phyloP scores from a whole-genome alignment of 2,329 filamentous ascomycete species.

The Teratosphaeria gauchensis region DNA sequence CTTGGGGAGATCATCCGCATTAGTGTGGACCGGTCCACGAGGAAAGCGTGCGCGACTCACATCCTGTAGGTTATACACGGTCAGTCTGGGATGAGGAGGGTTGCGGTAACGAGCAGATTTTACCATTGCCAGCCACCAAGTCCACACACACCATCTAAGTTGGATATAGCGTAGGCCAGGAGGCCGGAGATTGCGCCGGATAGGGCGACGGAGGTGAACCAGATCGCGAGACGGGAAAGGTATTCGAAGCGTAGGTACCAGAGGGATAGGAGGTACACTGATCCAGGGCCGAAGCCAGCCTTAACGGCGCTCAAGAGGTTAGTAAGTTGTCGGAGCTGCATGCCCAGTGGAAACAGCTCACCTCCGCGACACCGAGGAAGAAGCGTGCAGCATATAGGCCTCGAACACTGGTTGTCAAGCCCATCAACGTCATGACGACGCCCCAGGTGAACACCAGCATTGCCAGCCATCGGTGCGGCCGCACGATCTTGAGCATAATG shows the following conservation, averaged over 20 bases:
- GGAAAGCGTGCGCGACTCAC: neutral
- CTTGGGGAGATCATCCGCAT: slow-evolving; percentile 39
- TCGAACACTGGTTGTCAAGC: slow-evolving; percentile 40
- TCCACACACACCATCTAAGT: slow-evolving; percentile 48
- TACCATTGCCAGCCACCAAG: slow-evolving; percentile 50
- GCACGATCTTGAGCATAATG: slow-evolving; percentile 35
- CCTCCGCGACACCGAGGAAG: slow-evolving; percentile 30
- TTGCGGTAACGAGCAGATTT: neutral
- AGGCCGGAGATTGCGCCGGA: slow-evolving; percentile 29
- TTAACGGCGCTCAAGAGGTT: slow-evolving; percentile 27
- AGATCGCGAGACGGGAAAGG: slow-evolving; percentile 24
- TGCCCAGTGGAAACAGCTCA: neutral
- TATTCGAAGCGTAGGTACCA: slow-evolving; percentile 28
- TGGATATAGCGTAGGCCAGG: slow-evolving; percentile 39
- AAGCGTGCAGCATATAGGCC: slow-evolving; percentile 22
- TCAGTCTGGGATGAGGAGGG: neutral
- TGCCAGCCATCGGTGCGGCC: slow-evolving; percentile 32
- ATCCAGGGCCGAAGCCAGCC: slow-evolving; percentile 49
- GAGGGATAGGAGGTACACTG: slow-evolving; percentile 26
- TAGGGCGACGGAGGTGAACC: slow-evolving; percentile 26
- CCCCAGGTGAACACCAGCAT: slow-evolving; percentile 25
- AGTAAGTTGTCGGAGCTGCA: neutral
- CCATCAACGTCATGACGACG: slow-evolving; percentile 27
- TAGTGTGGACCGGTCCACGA: neutral
- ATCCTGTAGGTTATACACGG: neutral